Conservation (phyloP, 805 yeast genomes). For the Priceomyces medius region DNA sequence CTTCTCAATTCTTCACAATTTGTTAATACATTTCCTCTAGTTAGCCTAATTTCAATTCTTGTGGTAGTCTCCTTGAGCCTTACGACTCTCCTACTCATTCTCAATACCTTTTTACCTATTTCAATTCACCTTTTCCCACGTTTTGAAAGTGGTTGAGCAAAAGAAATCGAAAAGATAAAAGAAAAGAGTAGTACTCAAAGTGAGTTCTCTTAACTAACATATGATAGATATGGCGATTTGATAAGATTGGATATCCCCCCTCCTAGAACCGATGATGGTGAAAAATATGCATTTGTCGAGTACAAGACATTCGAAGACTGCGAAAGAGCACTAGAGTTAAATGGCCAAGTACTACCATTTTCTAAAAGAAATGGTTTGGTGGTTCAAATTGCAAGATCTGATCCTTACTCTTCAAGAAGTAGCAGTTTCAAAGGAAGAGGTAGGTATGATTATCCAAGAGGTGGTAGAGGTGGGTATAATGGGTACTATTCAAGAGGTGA, state of each 20-base stretch:
- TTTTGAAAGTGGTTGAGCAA: no score
- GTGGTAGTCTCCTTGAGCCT: no score
- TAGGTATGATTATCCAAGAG: constrained; percentile 25
- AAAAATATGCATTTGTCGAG: constrained; percentile 65
- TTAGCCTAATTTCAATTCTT: no score
- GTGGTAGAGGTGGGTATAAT: constrained; percentile 19
- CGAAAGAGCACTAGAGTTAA: constrained; percentile 50
- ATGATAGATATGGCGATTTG: constrained; percentile 51
- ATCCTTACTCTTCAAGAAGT: constrained; percentile 45
- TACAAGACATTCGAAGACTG: constrained; percentile 52
- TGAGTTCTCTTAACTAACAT: background rate
- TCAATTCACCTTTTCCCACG: background rate
- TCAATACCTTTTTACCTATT: no score
- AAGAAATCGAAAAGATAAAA: no score
- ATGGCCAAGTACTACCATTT: constrained; percentile 45
- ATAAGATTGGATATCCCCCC: constrained; percentile 63
- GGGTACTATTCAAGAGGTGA: constrained; percentile 14
- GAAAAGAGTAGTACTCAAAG: background rate
- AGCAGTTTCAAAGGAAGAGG: constrained; percentile 31
- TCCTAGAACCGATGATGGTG: constrained; percentile 57
- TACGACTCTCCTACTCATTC: no score
- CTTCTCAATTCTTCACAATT: no score
- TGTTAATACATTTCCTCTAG: no score
- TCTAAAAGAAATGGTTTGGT: constrained; percentile 43
- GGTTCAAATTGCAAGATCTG: constrained; percentile 57